phyloP scores from a whole-genome alignment of 75 land plant genomes.

The Cupressus sempervirens region DNA sequence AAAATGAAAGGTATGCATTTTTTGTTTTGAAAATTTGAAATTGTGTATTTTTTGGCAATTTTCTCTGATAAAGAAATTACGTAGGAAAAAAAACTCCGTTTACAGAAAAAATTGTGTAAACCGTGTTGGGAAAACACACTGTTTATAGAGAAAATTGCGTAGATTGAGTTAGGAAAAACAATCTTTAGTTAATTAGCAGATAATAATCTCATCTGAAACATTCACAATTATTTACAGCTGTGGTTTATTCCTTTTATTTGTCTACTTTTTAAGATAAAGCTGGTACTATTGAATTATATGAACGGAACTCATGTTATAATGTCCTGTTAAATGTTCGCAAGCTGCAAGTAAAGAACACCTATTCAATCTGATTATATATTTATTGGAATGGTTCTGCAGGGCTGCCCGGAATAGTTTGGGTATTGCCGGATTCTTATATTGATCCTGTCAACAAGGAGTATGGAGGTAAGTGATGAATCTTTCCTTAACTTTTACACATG shows the following conservation, averaged over 20 bases:
- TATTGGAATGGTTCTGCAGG: conserved; percentile 21
- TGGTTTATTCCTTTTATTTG: neutral
- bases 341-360: neutral
- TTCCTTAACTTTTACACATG: neutral
- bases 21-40: neutral
- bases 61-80: too few relatives aligned
- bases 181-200: too few relatives aligned
- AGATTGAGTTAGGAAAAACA: too few relatives aligned
- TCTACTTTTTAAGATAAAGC: neutral
- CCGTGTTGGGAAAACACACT: too few relatives aligned
- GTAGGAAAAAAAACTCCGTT: too few relatives aligned
- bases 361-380: neutral
- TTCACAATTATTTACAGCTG: neutral
- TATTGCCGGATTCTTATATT: conserved; percentile 71
- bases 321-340: neutral
- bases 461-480: conserved; percentile 42
- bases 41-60: neutral
- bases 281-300: neutral
- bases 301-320: neutral
- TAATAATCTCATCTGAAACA: neutral
- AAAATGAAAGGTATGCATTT: neutral
- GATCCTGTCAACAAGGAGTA: conserved; percentile 65
- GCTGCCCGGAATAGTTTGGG: conserved; percentile 62
- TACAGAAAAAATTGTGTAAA: too few relatives aligned
- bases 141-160: too few relatives aligned